Base-by-base conservation (phyloP, 2,329 filamentous ascomycete species). In the Talaromyces piceae region DNA sequence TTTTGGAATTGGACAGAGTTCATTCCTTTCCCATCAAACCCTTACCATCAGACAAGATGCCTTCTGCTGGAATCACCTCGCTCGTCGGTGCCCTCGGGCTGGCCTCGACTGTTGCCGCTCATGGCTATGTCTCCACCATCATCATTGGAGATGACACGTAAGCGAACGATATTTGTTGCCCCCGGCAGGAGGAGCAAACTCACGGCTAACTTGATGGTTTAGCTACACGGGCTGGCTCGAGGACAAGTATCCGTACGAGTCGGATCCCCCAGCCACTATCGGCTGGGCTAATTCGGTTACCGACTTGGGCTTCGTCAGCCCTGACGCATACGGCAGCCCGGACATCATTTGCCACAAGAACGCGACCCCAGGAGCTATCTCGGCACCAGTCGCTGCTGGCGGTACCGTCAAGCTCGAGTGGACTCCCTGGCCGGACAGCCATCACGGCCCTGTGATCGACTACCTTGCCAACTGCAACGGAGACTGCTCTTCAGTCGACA, bases 391-490 rank as follows among this genome's bases (percentile, higher is more conserved):
- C 31, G 70, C 74, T n/a, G 84, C 83, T 12, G 84, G 84, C 55
- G 72, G 73, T 56, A 73, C 72, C 7, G 64, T 87, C 57, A 70
- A 77, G 53, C 67, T 87, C 45, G 74, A 80, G 59, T 87, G 83
- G 84, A 79, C 74, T 52, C 70, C 71, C 13, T 87, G 84, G 84
- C 83, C 83, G n/a, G 72, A 77, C 8, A 77, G 74, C 50, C 80
- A 87, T 70, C 74, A 82, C 57, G 81, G 81, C 2, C 82, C 82
- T 7, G 77, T 86, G 58, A 74, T 86, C 56, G 77, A 77, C 64
- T 86, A 85, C 70, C 69, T 85, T 13, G 83, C 83, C 50, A 74
- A 74, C 58, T 82, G 79, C 67, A 67, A 76, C 49, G 79, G 76
- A 20, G 75, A 81, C 63, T 84, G 79, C 65, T 70, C 76, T 31